phyloP scores from a whole-genome alignment of 192 early-diverging fungal genomes.

The Coemansia javaensis region DNA sequence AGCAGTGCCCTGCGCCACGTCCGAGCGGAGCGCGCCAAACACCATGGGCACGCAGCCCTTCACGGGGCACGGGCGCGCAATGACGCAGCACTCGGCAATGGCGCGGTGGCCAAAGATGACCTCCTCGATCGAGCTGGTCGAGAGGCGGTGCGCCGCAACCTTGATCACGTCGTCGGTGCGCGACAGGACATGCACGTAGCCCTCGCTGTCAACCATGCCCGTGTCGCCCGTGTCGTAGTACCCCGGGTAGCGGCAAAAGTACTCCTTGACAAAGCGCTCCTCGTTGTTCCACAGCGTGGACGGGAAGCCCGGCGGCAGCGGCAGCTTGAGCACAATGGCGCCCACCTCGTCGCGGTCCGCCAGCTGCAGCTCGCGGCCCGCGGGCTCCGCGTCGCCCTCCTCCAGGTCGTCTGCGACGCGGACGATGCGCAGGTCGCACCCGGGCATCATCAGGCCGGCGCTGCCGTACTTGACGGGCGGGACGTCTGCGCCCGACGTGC shows the following conservation, averaged over 20 bases:
- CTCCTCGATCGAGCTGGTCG: constrained; percentile 73
- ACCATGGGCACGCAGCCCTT: constrained; percentile 69
- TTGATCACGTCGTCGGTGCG: constrained; percentile 80
- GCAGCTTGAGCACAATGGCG: constrained; percentile 72
- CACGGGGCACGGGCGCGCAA: constrained; percentile 59
- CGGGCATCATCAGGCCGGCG: constrained; percentile 76
- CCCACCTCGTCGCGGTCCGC: constrained; percentile 62
- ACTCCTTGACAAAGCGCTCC: constrained; percentile 62
- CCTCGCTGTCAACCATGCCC: constrained; percentile 71
- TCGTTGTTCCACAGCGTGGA: constrained; percentile 76
- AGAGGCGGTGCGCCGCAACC: constrained; percentile 80
- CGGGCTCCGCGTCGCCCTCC: constrained; percentile 28
- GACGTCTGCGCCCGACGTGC: constrained; percentile 20
- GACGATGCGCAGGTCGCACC: constrained; percentile 65
- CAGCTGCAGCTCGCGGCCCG: constrained; percentile 34
- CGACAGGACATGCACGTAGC: constrained; percentile 66
- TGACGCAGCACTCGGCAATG: constrained; percentile 67
- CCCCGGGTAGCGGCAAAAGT: constrained; percentile 73
- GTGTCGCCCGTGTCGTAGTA: constrained; percentile 82
- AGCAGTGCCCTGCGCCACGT: not conserved
- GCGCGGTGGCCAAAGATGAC: constrained; percentile 60
- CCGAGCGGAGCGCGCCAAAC: constrained; percentile 49
- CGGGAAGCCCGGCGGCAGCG: constrained; percentile 75
- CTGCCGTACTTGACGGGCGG: constrained; percentile 58
- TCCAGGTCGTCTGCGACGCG: constrained; percentile 52